phyloP scores from a whole-genome alignment of 768 basidiomycete species.

The Tremella yokohamensis region DNA sequence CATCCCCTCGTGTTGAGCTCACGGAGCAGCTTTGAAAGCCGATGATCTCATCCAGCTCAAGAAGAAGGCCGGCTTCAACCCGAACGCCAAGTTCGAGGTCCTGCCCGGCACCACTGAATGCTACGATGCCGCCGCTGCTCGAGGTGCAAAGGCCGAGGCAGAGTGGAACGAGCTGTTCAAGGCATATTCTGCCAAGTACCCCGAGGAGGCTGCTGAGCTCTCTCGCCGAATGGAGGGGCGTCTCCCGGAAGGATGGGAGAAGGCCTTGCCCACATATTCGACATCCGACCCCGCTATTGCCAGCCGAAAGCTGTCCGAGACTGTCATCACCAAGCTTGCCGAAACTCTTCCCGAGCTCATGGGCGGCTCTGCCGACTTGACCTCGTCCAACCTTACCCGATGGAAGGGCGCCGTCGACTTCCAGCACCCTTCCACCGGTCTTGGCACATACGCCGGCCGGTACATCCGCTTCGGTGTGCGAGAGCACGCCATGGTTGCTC shows the following conservation, averaged over 20 bases:
- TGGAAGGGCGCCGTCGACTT: constrained; percentile 64
- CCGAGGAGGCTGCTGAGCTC: constrained; percentile 79
- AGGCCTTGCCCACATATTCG: constrained; percentile 77
- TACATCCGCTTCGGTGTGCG: constrained; percentile 96
- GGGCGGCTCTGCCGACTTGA: constrained; percentile 86
- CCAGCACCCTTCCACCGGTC: constrained; percentile 79
- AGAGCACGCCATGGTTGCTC: constrained; percentile 95
- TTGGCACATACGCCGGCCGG: constrained; percentile 78
- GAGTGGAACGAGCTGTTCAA: constrained; percentile 69
- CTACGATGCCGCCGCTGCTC: constrained; percentile 65
- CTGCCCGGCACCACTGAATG: constrained; percentile 67
- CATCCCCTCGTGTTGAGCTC: neutral
- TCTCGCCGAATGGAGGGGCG: constrained; percentile 75
- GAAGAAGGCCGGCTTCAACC: constrained; percentile 74
- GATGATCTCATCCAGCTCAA: constrained; percentile 84
- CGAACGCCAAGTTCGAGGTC: constrained; percentile 72
- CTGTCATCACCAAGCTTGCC: constrained; percentile 71
- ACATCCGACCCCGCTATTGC: constrained; percentile 77
- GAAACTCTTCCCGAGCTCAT: constrained; percentile 73
- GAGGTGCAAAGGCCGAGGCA: constrained; percentile 69
- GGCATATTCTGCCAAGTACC: constrained; percentile 72
- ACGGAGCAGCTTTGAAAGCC: constrained; percentile 70
- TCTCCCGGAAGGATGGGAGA: constrained; percentile 83
- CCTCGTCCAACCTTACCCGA: constrained; percentile 86
- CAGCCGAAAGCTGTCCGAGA: constrained; percentile 88